phyloP scores from a whole-genome alignment of 176 grass and related monocot species.

The Carex pumila region DNA sequence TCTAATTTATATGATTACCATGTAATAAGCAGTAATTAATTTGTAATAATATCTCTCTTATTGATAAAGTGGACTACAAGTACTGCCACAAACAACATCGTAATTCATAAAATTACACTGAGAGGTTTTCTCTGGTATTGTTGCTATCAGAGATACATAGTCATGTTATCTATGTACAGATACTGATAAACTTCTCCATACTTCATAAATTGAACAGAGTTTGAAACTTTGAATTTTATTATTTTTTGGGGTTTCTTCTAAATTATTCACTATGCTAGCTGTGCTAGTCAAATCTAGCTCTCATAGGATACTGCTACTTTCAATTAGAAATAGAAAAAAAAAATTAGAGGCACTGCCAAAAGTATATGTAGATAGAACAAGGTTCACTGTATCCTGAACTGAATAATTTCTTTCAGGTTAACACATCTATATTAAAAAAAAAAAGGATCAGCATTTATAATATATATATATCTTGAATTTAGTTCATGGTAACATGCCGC shows the following conservation, averaged over 20 bases:
- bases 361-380: not conserved
- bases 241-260: not conserved
- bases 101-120: not conserved
- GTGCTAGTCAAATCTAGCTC: not conserved
- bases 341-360: not conserved
- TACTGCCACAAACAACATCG: not conserved
- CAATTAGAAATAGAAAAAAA: not conserved
- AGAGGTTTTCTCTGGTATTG: not conserved
- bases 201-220: not conserved
- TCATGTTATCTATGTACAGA: not conserved
- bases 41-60: too few relatives aligned
- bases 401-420: not conserved
- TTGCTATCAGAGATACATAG: not conserved
- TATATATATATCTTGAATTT: not conserved
- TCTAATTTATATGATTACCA: not conserved
- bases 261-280: not conserved
- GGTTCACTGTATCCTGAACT: not conserved
- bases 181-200: not conserved
- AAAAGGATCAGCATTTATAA: not conserved
- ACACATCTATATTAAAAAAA: not conserved
- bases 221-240: not conserved
- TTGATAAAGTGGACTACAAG: not conserved
- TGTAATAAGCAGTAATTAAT: too few relatives aligned
- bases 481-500: not conserved
- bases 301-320: not conserved